Evolutionary conservation across 805 yeast species (phyloP).

Genomic region (Candida pini): DNA sequence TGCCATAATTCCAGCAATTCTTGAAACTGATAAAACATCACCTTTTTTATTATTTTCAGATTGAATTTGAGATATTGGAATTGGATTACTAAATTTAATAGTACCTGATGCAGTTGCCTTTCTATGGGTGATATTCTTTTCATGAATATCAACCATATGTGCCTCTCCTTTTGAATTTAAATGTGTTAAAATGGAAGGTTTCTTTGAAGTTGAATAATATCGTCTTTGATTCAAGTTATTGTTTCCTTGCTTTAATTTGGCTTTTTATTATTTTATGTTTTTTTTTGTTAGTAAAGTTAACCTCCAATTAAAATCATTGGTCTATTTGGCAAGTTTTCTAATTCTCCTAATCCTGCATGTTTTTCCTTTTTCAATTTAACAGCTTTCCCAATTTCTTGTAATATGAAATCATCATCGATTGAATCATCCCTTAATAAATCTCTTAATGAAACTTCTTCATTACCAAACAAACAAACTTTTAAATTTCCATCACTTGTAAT

Average conservation of each 20-base stretch:
- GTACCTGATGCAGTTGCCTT: conserved; percentile 39
- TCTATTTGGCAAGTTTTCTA: conserved; percentile 41
- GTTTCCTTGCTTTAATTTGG: no score
- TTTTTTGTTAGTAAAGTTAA: conserved; percentile 21
- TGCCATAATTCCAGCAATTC: conserved; percentile 49
- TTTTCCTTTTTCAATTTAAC: conserved; percentile 42
- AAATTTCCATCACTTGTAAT: conserved; percentile 50
- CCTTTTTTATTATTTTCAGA: conserved; percentile 42
- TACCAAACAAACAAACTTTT: conserved; percentile 50
- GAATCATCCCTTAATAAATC: conserved; percentile 36
- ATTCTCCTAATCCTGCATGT: conserved; percentile 46
- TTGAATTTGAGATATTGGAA: conserved; percentile 28
- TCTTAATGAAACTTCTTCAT: conserved; percentile 42
- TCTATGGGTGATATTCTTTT: conserved; percentile 34
- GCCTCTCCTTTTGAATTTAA: conserved; percentile 34
- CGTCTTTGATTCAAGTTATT: no score
- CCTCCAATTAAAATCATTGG: conserved; percentile 58
- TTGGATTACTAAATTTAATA: conserved; percentile 33
- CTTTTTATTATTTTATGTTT: background rate
- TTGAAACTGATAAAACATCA: conserved; percentile 42
- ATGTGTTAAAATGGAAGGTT: conserved; percentile 28
- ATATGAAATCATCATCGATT: conserved; percentile 31
- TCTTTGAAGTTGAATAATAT: conserved; percentile 1
- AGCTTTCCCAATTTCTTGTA: conserved; percentile 38
- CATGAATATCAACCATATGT: conserved; percentile 43